Base-by-base conservation (phyloP, 2,329 filamentous ascomycete genomes). In the Aschersonia sp. region DNA sequence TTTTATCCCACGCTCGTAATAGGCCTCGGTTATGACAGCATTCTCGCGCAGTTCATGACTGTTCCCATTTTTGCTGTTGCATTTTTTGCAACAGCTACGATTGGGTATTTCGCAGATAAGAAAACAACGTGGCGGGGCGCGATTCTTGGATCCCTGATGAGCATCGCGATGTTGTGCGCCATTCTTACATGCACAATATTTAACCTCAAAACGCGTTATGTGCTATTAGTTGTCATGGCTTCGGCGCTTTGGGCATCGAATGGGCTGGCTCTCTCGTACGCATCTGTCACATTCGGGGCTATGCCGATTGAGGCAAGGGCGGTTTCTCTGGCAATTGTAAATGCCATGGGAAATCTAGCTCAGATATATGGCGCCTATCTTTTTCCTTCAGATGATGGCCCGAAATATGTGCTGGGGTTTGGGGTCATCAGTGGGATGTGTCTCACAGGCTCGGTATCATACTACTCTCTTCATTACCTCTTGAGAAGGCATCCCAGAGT, bases 341-440 rank as follows among this genome's bases (percentile, higher is more conserved):
- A 77, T 53, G 72, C 71, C 0, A 62, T 76, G 54, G 74, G 72
- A 3, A 77, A 77, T 48, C 56, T 76, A 2, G 70, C 73, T 0
- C 70, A 74, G 51, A 77, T 78, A 7, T 77, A 77, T 48, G 73
- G 74, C 8, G 66, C 71, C 56, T 69, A 75, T 51, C 53, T 77
- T 3, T 77, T 75, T 57, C 74, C 73, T 0, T 56, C 58, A 0
- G 53, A 60, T 0, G 71, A 76, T 47, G 59, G 59, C 22, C 73
- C 73, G 0, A 71, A 74, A 53, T 73, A 73, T 50, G 54, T 70
- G 2, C 66, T 63, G 58, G 70, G 70, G 59, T 45, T 73, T 66
- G 55, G 53, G 6, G 54, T 61, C 37, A 58, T 59, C 30, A 50
- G 50, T 43, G 58, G 56, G 6, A 45, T 60, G n/a, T 58, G 56